phyloP scores from a whole-genome alignment of 2,329 filamentous ascomycete genomes.

The Ophiocordyceps unilateralis region DNA sequence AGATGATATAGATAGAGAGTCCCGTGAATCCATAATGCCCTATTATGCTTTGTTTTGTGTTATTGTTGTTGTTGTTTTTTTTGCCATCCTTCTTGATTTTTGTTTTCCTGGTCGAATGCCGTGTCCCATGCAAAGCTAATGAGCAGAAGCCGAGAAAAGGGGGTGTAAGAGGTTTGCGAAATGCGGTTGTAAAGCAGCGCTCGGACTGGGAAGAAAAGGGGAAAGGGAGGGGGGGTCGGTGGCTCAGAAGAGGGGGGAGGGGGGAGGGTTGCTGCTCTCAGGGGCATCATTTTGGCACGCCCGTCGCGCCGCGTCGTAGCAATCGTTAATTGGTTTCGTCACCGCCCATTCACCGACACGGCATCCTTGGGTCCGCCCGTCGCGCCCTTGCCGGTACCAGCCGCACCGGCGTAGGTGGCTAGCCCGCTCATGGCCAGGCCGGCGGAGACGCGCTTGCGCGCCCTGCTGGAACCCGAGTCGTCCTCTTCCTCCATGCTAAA shows the following conservation, averaged over 20 bases:
- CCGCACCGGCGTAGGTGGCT: constrained; percentile 23
- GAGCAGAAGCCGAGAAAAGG: too few relatives aligned
- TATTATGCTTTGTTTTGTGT: neutral
- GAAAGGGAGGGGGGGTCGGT: neutral
- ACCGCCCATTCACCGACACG: constrained; percentile 15
- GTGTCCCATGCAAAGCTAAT: neutral
- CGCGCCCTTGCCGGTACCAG: constrained; percentile 10
- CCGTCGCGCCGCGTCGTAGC: too few relatives aligned
- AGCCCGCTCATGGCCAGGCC: constrained; percentile 21
- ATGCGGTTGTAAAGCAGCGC: neutral
- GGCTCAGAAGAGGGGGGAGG: too few relatives aligned
- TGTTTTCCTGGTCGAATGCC: neutral
- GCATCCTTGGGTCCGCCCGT: constrained; percentile 12
- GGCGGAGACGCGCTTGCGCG: constrained; percentile 31
- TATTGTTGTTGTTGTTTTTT: too few relatives aligned
- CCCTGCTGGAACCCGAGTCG: constrained; percentile 27
- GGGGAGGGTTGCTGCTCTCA: too few relatives aligned
- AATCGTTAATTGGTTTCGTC: constrained; percentile 2
- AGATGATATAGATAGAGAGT: neutral
- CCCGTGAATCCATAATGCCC: neutral
- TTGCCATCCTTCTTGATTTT: neutral
- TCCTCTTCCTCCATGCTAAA: constrained; percentile 50
- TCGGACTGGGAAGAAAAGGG: neutral
- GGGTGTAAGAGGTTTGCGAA: too few relatives aligned
- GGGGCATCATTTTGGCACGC: too few relatives aligned